Conservation (phyloP, 768 basidiomycete species). For the Mycena latifolia region DNA sequence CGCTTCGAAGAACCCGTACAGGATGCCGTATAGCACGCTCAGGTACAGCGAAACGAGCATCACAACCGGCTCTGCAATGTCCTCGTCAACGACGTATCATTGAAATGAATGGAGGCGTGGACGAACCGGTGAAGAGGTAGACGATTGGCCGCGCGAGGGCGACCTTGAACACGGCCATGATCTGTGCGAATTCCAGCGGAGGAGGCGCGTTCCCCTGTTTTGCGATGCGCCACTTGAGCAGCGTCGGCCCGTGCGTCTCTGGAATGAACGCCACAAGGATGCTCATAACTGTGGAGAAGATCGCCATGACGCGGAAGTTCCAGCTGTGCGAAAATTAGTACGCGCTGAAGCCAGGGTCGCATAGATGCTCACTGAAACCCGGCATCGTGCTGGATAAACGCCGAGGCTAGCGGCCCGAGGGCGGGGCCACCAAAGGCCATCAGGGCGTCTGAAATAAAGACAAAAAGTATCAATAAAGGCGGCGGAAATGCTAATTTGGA, state of each 20-base stretch:
- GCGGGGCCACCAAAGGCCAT: constrained; percentile 34
- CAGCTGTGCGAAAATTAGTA: constrained; percentile 19
- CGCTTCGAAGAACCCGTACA: constrained; percentile 36
- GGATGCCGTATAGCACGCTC: constrained; percentile 30
- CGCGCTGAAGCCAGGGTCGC: background rate
- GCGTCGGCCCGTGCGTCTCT: constrained; percentile 35
- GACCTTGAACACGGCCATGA: constrained; percentile 22
- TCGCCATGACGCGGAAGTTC: constrained; percentile 35
- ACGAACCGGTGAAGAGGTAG: constrained; percentile 32
- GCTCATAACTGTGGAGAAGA: constrained; percentile 28
- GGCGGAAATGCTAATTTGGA: background rate
- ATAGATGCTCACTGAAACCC: constrained; percentile 27
- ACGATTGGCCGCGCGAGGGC: constrained; percentile 26
- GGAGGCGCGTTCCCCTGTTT: constrained; percentile 18
- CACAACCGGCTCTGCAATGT: constrained; percentile 33
- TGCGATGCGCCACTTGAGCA: constrained; percentile 25
- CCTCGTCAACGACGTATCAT: background rate
- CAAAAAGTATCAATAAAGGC: background rate
- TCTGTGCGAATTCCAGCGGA: constrained; percentile 5
- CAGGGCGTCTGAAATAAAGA: constrained; percentile 15
- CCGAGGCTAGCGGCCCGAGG: constrained; percentile 29
- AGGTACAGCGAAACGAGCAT: constrained; percentile 34
- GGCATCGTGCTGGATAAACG: constrained; percentile 30
- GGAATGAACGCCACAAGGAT: constrained; percentile 27
- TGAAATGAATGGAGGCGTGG: no score